phyloP scores from a whole-genome alignment of 1,139 yeast genomes.

The Magnusiomyces fungicola region DNA sequence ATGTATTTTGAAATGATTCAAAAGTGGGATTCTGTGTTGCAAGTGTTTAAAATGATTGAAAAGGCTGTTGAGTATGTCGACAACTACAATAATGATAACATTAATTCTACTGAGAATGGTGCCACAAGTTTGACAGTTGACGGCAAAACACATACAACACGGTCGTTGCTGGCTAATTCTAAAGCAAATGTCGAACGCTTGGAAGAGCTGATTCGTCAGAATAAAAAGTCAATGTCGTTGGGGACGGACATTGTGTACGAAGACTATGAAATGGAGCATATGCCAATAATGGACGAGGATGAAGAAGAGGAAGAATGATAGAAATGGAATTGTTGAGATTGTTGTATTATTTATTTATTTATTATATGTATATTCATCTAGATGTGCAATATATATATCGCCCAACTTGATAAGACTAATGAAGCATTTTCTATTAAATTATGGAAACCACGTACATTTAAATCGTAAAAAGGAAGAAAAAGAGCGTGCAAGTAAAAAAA shows the following conservation, averaged over 20 bases:
- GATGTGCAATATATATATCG: too few relatives aligned
- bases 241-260: not conserved
- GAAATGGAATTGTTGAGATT: too few relatives aligned
- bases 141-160: not conserved
- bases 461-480: too few relatives aligned
- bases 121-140: not conserved
- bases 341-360: too few relatives aligned
- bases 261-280: not conserved
- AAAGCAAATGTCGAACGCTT: not conserved
- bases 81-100: not conserved
- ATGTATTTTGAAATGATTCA: conserved; percentile 6
- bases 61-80: not conserved
- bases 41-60: not conserved
- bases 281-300: too few relatives aligned
- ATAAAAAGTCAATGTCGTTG: not conserved
- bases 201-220: not conserved
- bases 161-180: not conserved
- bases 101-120: not conserved
- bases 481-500: too few relatives aligned
- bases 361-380: too few relatives aligned
- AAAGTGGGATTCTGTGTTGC: conserved; percentile 4
- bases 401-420: too few relatives aligned
- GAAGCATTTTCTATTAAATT: too few relatives aligned
- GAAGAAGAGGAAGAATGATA: too few relatives aligned
- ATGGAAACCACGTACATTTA: too few relatives aligned